Evolutionary conservation across 208 protist genomes (phyloP), one percentile per base, ranked within the genome.

Genomic region (Naegleria fowleri): DNA sequence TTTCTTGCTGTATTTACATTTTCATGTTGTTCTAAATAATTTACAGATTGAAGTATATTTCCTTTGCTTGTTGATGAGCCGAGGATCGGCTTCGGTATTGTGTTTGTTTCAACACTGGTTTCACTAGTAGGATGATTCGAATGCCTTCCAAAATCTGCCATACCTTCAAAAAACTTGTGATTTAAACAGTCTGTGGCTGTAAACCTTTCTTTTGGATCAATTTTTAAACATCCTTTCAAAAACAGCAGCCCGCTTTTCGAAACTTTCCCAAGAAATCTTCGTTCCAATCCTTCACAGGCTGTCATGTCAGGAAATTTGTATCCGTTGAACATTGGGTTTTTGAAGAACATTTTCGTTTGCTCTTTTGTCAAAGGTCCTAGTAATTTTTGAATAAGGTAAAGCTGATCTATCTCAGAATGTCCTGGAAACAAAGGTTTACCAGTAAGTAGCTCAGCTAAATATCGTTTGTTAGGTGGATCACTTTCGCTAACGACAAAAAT

Each of bases 381-480:
- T 76, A 95, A 93, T 33, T 92, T 88, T 52, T 96, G 95, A 39
- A 98, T 97, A 13, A 97, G 90, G 29, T 93, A 92, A 1, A 98
- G 90, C 92, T 97, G 96, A 91, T 97, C 96, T 79, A 96, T 40
- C 92, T 97, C 96, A 38, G 95, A 95, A 89, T 96, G 94, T 19
- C 97, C 97, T 0, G 97, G 96, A 40, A 98, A 93, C 67, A 98
- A 91, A 36, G 97, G 94, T 89, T 95, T 93, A 13, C 96, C 96
- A 91, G 94, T 92, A 13, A 96, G 93, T 15, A 92, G 11, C 19
- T 87, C 83, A 29, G 83, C 83, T 67, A 67, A 15, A 67, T 29
- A 67, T n/a, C n/a, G n/a, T n/a, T n/a, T n/a, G n/a, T n/a, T n/a
- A n/a, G n/a, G n/a, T n/a, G n/a, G n/a, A n/a, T n/a, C n/a, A n/a